Percentiles rank a stretch among this genome's conserved stretches.
Conservation (phyloP, 1,139 yeast genomes). For the Torulaspora globosa region DNA sequence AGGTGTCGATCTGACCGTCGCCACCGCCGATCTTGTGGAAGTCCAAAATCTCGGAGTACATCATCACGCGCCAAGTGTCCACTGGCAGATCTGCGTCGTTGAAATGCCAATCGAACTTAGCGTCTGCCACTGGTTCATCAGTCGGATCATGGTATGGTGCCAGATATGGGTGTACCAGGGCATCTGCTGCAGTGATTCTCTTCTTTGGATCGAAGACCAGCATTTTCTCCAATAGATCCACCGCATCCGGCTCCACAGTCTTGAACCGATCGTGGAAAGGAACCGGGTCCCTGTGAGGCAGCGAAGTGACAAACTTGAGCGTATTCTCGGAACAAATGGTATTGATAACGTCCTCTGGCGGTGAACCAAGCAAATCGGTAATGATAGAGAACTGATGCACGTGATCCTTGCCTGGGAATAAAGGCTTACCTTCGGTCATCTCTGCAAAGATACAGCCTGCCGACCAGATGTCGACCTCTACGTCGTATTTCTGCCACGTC, state of each 20-base stretch:
- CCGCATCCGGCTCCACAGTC: constrained; percentile 87
- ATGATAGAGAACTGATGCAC: constrained; percentile 96
- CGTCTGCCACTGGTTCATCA: constrained; percentile 93
- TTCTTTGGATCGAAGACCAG: constrained; percentile 90
- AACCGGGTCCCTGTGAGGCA: constrained; percentile 88
- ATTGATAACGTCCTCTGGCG: constrained; percentile 92
- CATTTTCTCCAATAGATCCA: constrained; percentile 84
- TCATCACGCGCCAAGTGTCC: constrained; percentile 98
- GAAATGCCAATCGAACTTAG: constrained; percentile 95
- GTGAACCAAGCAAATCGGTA: constrained; percentile 92
- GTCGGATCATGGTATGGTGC: constrained; percentile 98
- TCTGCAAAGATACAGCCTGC: constrained; percentile 99
- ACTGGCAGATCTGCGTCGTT: constrained; percentile 97
- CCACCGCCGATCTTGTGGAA: constrained; percentile 57
- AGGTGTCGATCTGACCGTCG: constrained; percentile 36
- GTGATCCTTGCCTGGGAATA: constrained; percentile 97
- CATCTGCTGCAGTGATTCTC: constrained; percentile 89
- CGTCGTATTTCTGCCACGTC: constrained; percentile 98
- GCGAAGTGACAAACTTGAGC: constrained; percentile 83
- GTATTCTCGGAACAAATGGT: constrained; percentile 96
- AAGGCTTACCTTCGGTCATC: constrained; percentile 98
- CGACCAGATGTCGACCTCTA: constrained; percentile 98
- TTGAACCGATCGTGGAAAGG: constrained; percentile 81
- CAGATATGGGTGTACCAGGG: constrained; percentile 84
- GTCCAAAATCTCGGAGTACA: constrained; percentile 94